A percentile compares a stretch with the other conserved stretches of the same genome.
These are phyloP conservation scores for Stereocaulon alpinum DNA, from an alignment of 495 filamentous ascomycete species.

Conservation along the genomic window DNA sequence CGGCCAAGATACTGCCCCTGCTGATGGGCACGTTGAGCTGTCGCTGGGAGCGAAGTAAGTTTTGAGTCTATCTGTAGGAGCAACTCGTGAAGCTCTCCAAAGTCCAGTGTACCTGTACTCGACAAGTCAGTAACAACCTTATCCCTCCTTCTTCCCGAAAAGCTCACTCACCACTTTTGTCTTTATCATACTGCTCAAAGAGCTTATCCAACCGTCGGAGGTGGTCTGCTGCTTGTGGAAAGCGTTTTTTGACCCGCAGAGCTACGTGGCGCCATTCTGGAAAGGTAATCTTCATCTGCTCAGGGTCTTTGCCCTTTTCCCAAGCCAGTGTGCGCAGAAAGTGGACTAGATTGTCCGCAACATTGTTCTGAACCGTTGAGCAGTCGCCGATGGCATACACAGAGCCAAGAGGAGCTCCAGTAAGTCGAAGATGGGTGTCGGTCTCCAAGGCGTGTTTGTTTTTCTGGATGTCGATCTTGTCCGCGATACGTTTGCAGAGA, in stretches of 20 bases:
- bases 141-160: not conserved
- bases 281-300: constrained; percentile 73
- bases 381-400: constrained; percentile 98
- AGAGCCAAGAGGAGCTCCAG: constrained; percentile 84
- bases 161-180: constrained; percentile 46
- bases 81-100: constrained; percentile 80
- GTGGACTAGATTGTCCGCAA: constrained; percentile 72
- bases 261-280: constrained; percentile 80
- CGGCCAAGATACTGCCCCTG: constrained; percentile 88
- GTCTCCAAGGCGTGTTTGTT: constrained; percentile 93
- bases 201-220: constrained; percentile 79
- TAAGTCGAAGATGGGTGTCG: constrained; percentile 84
- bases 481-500: constrained; percentile 62
- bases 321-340: constrained; percentile 87
- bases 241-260: constrained; percentile 69
- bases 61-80: constrained; percentile 85
- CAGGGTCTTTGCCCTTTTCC: constrained; percentile 82
- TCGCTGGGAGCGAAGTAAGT: constrained; percentile 73
- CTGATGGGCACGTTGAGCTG: constrained; percentile 95
- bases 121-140: not conserved
- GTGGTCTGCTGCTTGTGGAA: constrained; percentile 88
- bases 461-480: constrained; percentile 64
- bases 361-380: constrained; percentile 90
- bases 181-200: constrained; percentile 85
- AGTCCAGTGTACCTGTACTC: constrained; percentile 68